Base-by-base conservation (phyloP, 2,329 filamentous ascomycete genomes). In the Dissoconium aciculare region DNA sequence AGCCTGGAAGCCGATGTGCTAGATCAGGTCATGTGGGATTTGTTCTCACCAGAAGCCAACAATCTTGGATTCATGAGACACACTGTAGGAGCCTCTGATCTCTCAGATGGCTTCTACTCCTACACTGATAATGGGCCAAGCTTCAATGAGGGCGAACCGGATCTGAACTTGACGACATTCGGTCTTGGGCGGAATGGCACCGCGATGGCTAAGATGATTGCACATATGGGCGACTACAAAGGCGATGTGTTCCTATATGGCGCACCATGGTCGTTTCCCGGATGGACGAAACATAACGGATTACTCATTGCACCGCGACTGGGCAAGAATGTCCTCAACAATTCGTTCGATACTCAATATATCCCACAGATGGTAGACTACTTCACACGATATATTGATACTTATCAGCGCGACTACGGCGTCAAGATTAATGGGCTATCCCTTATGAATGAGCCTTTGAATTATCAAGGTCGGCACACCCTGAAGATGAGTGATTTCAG, bases 231-330 rank as follows among this genome's bases (percentile, higher is more conserved):
- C 24, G 38, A 47, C 0, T 34, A 53, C 19, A 54, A 58, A 30
- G 43, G 45, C 4, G 45, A 47, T 10, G 40, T 58, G 24, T 52
- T 49, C 16, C 44, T 57, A 11, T 41, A 55, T 13, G 55, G 56
- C 3, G 49, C 54, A 2, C 47, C 54, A 1, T 59, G 56, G 56
- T 51, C 47, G 10, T 46, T 49, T 10, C 55, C 56, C 0, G 54
- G 53, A 3, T 59, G 56, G 55, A 58, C 56, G 51, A 58, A 59
- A 37, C 33, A 54, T 14, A 57, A 57, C 24, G 49, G 44, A 3
- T 45, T 50, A n/a, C 39, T 46, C 27, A 31, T 46, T 15, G 44
- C 42, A n/a, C 41, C 40, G 9, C 36, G 31, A 9, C 45, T 54
- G 15, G 36, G 32, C 14, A 26, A 41, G 19, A 39, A 37, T 15